These are phyloP conservation scores for Alternaria atra DNA, from an alignment of 2,329 filamentous ascomycete species.

Conservation along the genomic window DNA sequence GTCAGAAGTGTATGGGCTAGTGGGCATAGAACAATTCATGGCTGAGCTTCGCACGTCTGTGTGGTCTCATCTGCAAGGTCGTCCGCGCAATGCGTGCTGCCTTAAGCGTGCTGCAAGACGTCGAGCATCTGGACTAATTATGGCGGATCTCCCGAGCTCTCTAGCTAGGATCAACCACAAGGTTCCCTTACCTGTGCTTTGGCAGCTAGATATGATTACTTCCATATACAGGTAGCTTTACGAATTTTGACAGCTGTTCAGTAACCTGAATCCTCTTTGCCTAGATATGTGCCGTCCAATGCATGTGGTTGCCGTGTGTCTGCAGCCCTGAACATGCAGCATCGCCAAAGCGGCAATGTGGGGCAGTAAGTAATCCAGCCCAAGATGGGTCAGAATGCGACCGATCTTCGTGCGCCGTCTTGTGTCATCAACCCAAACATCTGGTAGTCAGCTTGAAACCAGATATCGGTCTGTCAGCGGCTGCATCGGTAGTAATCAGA, in stretches of 20 bases:
- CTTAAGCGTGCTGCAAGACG: conserved; percentile 28
- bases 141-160: conserved; percentile 31
- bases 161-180: conserved; percentile 10
- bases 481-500: background rate
- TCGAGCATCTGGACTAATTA: conserved; percentile 38
- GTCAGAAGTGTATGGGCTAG: conserved; percentile 10
- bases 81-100: conserved; percentile 30
- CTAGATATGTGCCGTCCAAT: background rate
- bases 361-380: conserved; percentile 5
- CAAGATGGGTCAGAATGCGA: conserved; percentile 12
- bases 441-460: background rate
- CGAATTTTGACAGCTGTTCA: background rate
- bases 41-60: conserved; percentile 23
- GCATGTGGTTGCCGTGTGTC: background rate
- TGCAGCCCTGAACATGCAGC: conserved; percentile 4
- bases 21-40: conserved; percentile 14
- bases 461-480: background rate
- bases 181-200: conserved; percentile 6
- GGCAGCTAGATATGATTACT: conserved; percentile 15
- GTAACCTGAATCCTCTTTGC: background rate
- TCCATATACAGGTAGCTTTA: conserved; percentile 21
- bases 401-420: conserved; percentile 20
- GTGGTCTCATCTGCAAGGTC: conserved; percentile 26
- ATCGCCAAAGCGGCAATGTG: conserved; percentile 4
- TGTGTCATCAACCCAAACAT: conserved; percentile 10